Evolutionary conservation across 1,139 yeast species (phyloP).

Genomic region (Yamadazyma sp.): DNA sequence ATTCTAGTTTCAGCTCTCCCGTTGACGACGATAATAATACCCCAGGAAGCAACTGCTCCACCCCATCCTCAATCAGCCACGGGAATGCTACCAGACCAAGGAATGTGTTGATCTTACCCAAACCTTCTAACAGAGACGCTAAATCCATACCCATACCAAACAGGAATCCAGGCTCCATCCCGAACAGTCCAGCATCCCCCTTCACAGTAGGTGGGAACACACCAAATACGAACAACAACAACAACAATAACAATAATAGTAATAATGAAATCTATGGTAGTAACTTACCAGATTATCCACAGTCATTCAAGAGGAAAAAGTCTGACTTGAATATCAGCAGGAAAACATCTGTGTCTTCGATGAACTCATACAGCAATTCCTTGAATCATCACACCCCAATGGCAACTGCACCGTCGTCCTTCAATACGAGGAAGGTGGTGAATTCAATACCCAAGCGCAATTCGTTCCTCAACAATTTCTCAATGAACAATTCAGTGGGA

Average conservation of each 20-base stretch:
- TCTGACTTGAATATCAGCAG: slow-evolving; percentile 30
- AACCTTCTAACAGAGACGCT: slow-evolving; percentile 24
- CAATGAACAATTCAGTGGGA: too few species aligned
- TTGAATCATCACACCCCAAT: slow-evolving; percentile 9
- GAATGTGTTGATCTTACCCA: slow-evolving; percentile 45
- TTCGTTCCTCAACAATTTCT: slow-evolving; percentile 14
- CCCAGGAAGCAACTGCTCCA: slow-evolving; percentile 10
- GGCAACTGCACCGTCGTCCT: slow-evolving; percentile 8
- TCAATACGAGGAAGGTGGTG: slow-evolving; percentile 13
- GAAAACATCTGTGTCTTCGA: slow-evolving; percentile 16
- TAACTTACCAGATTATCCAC: slow-evolving; percentile 18
- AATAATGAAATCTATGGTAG: slow-evolving; percentile 13
- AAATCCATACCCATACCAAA: slow-evolving; percentile 30
- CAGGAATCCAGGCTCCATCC: slow-evolving; percentile 13
- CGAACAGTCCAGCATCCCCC: slow-evolving; percentile 25
- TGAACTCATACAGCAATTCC: slow-evolving; percentile 12
- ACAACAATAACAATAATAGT: slow-evolving; percentile 2
- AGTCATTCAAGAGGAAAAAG: slow-evolving; percentile 45
- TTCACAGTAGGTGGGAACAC: slow-evolving; percentile 9
- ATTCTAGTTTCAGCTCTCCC: slow-evolving; percentile 12
- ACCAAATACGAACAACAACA: background rate
- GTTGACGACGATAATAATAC: slow-evolving; percentile 12
- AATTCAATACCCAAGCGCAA: slow-evolving; percentile 20
- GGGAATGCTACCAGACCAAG: slow-evolving; percentile 23
- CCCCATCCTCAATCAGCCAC: slow-evolving; percentile 7